Evolutionary conservation across 441 rosid species (phyloP).

Genomic region (Aleurites moluccanus): DNA sequence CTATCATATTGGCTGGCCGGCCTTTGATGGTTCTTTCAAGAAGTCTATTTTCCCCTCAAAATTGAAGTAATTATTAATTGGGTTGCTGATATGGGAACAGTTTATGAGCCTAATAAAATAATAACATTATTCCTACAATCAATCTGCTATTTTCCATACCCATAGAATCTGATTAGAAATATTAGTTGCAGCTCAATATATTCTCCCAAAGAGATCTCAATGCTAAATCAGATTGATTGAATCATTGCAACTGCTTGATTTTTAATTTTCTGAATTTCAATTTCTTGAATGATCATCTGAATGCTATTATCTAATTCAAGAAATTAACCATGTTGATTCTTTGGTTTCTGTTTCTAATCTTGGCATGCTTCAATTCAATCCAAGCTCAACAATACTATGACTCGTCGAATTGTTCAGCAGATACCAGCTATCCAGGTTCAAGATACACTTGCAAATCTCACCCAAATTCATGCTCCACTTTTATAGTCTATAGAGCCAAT

Average conservation of each 20-base stretch:
- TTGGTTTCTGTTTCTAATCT: conserved; percentile 27
- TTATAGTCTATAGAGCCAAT: conserved; percentile 48
- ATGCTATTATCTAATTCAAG: conserved; percentile 4
- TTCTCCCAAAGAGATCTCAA: not conserved
- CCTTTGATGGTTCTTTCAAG: conserved; percentile 3
- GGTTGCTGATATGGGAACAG: conserved; percentile 12
- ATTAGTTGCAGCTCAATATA: not conserved
- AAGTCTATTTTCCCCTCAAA: not conserved
- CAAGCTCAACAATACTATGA: conserved; percentile 47
- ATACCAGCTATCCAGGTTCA: conserved; percentile 39
- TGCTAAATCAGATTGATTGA: not conserved
- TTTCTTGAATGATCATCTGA: not conserved
- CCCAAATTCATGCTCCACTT: conserved; percentile 38
- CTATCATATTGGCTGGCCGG: conserved; percentile 20
- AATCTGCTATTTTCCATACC: not conserved
- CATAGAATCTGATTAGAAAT: not conserved
- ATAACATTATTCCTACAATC: not conserved
- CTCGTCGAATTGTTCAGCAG: conserved; percentile 29
- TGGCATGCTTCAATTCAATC: conserved; percentile 17
- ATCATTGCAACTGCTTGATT: too few species aligned
- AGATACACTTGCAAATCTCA: conserved; percentile 47
- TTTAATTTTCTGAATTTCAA: not conserved
- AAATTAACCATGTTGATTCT: conserved; percentile 29
- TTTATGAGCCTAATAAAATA: conserved; percentile 2
- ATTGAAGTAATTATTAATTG: not conserved